A percentile compares a stretch with the other conserved stretches of the same genome.
Conservation (phyloP, 306 rosid genomes). For the Sphenostylis stenocarpa region DNA sequence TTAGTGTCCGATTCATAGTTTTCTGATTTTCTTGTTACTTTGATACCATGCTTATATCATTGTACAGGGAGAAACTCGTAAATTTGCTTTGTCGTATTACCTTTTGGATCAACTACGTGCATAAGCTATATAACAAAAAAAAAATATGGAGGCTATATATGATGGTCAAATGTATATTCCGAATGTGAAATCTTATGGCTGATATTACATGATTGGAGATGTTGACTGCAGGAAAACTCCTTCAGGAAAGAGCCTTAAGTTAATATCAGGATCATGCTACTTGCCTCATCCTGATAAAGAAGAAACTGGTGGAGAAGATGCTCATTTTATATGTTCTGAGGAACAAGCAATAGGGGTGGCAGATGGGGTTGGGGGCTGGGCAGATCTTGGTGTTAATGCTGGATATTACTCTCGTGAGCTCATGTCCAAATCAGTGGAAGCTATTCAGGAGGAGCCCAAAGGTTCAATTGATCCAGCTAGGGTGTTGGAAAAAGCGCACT, state of each 20-base stretch:
- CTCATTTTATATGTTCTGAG: slow-evolving; percentile 91
- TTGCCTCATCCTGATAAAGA: slow-evolving; percentile 98
- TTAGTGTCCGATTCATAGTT: background rate
- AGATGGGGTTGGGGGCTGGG: slow-evolving; percentile 99
- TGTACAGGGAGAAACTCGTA: background rate
- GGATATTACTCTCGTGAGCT: slow-evolving; percentile 93
- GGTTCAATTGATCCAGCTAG: slow-evolving; percentile 93
- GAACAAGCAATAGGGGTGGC: slow-evolving; percentile 98
- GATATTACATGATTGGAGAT: slow-evolving; percentile 24
- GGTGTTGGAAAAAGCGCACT: slow-evolving; percentile 95
- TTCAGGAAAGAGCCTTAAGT: slow-evolving; percentile 62
- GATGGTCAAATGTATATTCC: background rate
- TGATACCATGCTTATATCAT: background rate
- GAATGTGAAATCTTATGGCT: slow-evolving; percentile 25
- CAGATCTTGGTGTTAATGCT: slow-evolving; percentile 84
- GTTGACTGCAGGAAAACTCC: slow-evolving; percentile 61
- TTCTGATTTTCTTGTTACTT: background rate
- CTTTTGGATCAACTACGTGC: background rate
- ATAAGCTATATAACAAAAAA: background rate
- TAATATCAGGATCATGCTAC: slow-evolving; percentile 86
- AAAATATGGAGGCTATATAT: background rate
- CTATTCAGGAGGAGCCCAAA: slow-evolving; percentile 91
- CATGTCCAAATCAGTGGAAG: slow-evolving; percentile 84
- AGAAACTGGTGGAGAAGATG: slow-evolving; percentile 99
- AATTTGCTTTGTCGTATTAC: background rate